Percentiles rank a stretch among this genome's conserved stretches.
Evolutionary conservation across 2,329 filamentous ascomycete species (phyloP).

Genomic region (Nigrospora osmanthi): DNA sequence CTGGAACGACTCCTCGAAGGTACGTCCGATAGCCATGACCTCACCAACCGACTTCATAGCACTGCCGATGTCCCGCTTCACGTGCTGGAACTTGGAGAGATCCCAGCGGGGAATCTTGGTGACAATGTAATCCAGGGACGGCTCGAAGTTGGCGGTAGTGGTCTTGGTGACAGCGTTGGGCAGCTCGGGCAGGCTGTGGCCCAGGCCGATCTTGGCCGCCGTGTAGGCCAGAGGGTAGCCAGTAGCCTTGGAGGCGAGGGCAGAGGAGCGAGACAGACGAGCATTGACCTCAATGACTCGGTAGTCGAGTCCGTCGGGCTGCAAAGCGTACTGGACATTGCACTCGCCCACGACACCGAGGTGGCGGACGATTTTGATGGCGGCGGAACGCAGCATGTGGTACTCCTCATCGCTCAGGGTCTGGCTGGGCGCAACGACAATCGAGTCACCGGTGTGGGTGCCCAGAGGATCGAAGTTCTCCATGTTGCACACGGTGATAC

Average conservation of each 20-base stretch:
- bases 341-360: constrained; percentile 96
- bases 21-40: constrained; percentile 98
- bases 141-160: constrained; percentile 97
- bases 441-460: constrained; percentile 97
- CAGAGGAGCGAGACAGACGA: constrained; percentile 93
- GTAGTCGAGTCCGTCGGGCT: constrained; percentile 95
- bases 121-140: constrained; percentile 93
- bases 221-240: constrained; percentile 97
- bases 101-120: constrained; percentile 99
- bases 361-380: constrained; percentile 97
- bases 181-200: constrained; percentile 88
- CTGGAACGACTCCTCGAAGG: constrained; percentile 98
- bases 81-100: constrained; percentile 96
- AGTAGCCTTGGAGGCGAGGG: constrained; percentile 94
- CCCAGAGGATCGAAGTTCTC: constrained; percentile 98
- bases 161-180: constrained; percentile 98
- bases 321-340: constrained; percentile 95
- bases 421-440: constrained; percentile 94
- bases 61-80: constrained; percentile 93
- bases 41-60: constrained; percentile 99
- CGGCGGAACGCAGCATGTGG: constrained; percentile 95
- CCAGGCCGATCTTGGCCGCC: constrained; percentile 94
- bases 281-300: constrained; percentile 98
- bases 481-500: constrained; percentile 98
- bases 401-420: constrained; percentile 98